These are phyloP conservation scores for Pleurotus pulmonarius DNA, from an alignment of 768 basidiomycete genomes.

Conservation along the genomic window DNA sequence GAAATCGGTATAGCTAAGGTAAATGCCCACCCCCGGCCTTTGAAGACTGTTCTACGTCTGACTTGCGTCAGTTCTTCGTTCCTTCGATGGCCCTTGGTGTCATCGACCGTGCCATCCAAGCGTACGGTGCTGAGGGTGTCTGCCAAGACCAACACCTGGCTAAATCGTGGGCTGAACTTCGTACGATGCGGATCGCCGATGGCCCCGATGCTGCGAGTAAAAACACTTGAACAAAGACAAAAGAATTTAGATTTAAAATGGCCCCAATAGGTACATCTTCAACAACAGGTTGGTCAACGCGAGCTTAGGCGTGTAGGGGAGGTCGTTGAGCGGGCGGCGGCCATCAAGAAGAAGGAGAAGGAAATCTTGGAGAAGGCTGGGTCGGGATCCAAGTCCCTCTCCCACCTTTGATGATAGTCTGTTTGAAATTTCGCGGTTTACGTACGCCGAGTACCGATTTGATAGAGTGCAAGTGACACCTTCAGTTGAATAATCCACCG, in stretches of 20 bases:
- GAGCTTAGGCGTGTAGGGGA: slow-evolving; percentile 77
- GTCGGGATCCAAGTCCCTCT: slow-evolving; percentile 31
- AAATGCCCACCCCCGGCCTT: neutral
- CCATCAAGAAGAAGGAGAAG: slow-evolving; percentile 59
- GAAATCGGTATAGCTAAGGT: slow-evolving; percentile 99
- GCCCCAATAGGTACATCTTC: slow-evolving; percentile 72
- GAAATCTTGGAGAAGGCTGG: slow-evolving; percentile 56
- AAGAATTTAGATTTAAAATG: slow-evolving; percentile 7
- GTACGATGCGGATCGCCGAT: slow-evolving; percentile 87
- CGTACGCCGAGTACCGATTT: no score
- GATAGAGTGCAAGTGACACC: no score
- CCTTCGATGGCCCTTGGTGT: slow-evolving; percentile 87
- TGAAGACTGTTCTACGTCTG: neutral
- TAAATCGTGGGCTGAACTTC: slow-evolving; percentile 67
- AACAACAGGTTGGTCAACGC: slow-evolving; percentile 91
- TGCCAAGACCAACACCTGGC: slow-evolving; percentile 88
- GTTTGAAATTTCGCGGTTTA: neutral
- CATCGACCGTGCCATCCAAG: slow-evolving; percentile 93
- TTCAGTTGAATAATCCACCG: no score
- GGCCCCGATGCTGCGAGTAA: slow-evolving; percentile 74
- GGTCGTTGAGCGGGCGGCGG: slow-evolving; percentile 51
- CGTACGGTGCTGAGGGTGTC: slow-evolving; percentile 94
- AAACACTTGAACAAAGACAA: slow-evolving; percentile 1
- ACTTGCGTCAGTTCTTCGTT: slow-evolving; percentile 74
- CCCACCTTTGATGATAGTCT: neutral